Conservation (phyloP, 306 rosid genomes). For the Vigna unguiculata region DNA sequence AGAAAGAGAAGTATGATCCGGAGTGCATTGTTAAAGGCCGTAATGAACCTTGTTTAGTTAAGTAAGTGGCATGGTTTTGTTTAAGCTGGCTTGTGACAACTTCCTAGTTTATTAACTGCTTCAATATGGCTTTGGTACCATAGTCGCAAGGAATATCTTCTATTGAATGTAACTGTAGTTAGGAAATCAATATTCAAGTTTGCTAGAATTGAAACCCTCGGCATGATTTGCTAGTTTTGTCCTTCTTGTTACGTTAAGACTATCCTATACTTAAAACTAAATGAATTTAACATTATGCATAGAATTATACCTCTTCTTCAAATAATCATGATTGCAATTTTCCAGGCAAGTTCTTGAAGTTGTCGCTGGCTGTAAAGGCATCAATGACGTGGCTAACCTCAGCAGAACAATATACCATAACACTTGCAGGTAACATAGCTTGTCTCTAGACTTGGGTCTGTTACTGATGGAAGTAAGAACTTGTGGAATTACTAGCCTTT, state of each 20-base stretch:
- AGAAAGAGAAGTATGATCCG: conserved; percentile 90
- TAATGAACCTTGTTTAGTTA: conserved; percentile 93
- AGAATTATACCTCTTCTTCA: conserved; percentile 23
- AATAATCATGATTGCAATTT: conserved; percentile 34
- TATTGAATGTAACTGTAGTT: conserved; percentile 4
- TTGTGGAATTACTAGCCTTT: conserved; percentile 4
- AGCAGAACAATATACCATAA: conserved; percentile 81
- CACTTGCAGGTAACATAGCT: conserved; percentile 81
- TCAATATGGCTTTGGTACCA: conserved; percentile 14
- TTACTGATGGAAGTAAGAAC: conserved; percentile 34
- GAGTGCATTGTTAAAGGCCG: conserved; percentile 84
- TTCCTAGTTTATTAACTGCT: conserved; percentile 13
- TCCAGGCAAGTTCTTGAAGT: conserved; percentile 96
- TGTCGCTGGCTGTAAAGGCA: conserved; percentile 86
- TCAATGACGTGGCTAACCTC: conserved; percentile 63
- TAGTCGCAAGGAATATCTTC: background rate
- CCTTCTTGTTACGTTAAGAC: conserved; percentile 3
- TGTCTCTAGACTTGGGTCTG: conserved; percentile 23
- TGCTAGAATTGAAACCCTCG: background rate
- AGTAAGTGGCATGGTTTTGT: conserved; percentile 53
- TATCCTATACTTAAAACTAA: conserved; percentile 13
- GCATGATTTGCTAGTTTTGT: conserved; percentile 16
- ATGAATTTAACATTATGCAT: background rate
- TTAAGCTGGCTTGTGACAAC: background rate
- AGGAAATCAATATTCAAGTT: conserved; percentile 25